Evolutionary conservation across 2,329 filamentous ascomycete genomes (phyloP), one percentile per base, ranked within the genome.

Genomic region (Paracorniculantispora psalliotae): DNA sequence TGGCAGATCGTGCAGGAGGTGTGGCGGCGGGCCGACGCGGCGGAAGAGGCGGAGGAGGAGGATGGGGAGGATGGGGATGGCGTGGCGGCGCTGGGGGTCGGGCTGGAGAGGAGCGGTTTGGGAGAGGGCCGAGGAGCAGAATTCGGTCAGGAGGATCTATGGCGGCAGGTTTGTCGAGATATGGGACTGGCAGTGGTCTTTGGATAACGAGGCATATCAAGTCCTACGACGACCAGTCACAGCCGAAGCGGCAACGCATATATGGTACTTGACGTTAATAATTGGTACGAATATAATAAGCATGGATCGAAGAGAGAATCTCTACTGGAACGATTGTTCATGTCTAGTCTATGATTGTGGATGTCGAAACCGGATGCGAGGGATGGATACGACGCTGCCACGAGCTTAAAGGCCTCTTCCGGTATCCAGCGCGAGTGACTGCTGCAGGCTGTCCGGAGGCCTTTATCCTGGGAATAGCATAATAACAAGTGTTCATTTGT

Each of bases 1-100:
- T 85, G 83, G 81, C 76, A 76, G 13, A 81, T 88, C 37, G 79
- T 85, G 3, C 76, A 81, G 63, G 84, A 86, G 67, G 80, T 88
- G 10, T 88, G 85, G 83, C 75, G 75, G 58, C 73, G 82, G 58
- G 77, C 77, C 0, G 82, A 85, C 59, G 67, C 61, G 53, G 39
- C 39, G 25, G n/a, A 19, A 19, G 47, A 35, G 59, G 63, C 21
- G 57, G 65, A 23, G 44, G 53, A 54, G n/a, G 51, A 39, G 15
- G 55, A 39, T 3, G 48, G 62, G 55, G 67, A 66, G 7, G 68
- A 28, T 4, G 41, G 15, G 19, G 43, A 17, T 17, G 52, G 9
- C 41, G 19, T 47, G 19, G 41, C 28, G 19, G 41, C 19, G 15
- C 28, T 47, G 8, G 41, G 28, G 15, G 15, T 19, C 19, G 43